Evolutionary conservation across 1,284 basidiomycete species (phyloP), one percentile per base, ranked within the genome.

Genomic region (Puccinia coronata): DNA sequence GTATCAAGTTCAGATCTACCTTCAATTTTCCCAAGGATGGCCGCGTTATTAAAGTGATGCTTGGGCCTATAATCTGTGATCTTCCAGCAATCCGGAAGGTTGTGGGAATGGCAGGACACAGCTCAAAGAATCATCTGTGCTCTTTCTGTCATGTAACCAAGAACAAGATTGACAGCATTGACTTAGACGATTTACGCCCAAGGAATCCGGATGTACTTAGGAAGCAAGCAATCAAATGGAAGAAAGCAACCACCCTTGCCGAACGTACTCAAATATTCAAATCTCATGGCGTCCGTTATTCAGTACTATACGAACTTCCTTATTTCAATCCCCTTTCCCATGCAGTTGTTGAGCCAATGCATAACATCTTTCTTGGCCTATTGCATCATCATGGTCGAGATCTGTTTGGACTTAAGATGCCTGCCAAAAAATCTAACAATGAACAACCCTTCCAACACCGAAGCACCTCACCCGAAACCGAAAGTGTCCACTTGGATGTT

Each of bases 291-390:
- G 69, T 80, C 25, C 36, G 67, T 14, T 80, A 80, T 59, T 80
- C 67, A 43, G 51, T 80, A 23, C 67, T 80, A 18, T 61, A 16
- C 9, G 55, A 61, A 39, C 28, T 80, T 9, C 55, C 67, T n/a
- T 80, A 80, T 34, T 71, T 80, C 51, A 67, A 72, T 61, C 67
- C 53, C 34, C 49, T 71, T 14, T n/a, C 69, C 0, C 47, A 59
- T 34, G 57, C 67, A 14, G 31, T 80, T 0, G 69, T 80, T 16
- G 67, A 80, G 49, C 77, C 77, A 0, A 72, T 80, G 77, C 69
- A 80, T 20, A 80, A 80, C n/a, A 80, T 80, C 3, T 80, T 70
- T 36, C 41, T 80, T 41, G 77, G 77, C 11, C 16, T 80, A 1
- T 12, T 80, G 1, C 39, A 61, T 28, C 36, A 71, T 39, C 69